These are phyloP conservation scores for Ceratocystis cubensis DNA, from an alignment of 2,329 filamentous ascomycete species.

Conservation along the genomic window DNA sequence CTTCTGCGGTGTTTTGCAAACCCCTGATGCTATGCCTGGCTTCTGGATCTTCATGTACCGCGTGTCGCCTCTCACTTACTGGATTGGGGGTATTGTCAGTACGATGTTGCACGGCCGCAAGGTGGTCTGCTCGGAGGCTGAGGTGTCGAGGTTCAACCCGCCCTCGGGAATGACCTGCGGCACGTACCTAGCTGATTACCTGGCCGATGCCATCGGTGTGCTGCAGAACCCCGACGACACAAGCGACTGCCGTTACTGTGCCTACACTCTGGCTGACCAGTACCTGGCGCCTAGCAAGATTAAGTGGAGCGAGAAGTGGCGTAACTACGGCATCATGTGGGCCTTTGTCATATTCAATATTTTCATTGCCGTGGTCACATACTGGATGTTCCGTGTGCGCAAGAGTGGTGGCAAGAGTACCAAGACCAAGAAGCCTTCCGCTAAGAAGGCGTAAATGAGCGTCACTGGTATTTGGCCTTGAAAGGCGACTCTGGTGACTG, in stretches of 20 bases:
- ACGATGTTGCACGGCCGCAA: slow-evolving; percentile 47
- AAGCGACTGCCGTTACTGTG: slow-evolving; percentile 52
- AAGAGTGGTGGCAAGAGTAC: slow-evolving; percentile 21
- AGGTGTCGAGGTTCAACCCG: slow-evolving; percentile 52
- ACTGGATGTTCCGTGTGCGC: slow-evolving; percentile 49
- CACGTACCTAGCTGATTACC: slow-evolving; percentile 48
- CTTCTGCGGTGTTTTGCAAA: slow-evolving; percentile 53
- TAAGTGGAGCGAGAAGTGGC: slow-evolving; percentile 45
- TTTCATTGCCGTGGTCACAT: slow-evolving; percentile 43
- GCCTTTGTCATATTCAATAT: slow-evolving; percentile 54
- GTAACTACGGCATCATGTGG: slow-evolving; percentile 60
- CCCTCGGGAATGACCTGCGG: slow-evolving; percentile 50
- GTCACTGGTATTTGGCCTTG: too few species aligned
- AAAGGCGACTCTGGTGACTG: too few species aligned
- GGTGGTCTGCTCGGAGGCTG: slow-evolving; percentile 41
- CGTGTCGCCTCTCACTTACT: slow-evolving; percentile 54
- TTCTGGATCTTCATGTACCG: slow-evolving; percentile 75
- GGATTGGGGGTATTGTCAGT: slow-evolving; percentile 53
- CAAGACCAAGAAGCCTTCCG: slow-evolving; percentile 7
- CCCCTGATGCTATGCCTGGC: slow-evolving; percentile 44
- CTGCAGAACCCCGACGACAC: slow-evolving; percentile 50
- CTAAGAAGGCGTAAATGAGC: slow-evolving; percentile 1
- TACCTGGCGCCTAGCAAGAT: slow-evolving; percentile 39
- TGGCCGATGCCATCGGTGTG: slow-evolving; percentile 39
- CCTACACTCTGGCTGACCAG: slow-evolving; percentile 49